Conservation (phyloP, 1,284 basidiomycete genomes). For the Ceratorhiza oryzae-sativae region DNA sequence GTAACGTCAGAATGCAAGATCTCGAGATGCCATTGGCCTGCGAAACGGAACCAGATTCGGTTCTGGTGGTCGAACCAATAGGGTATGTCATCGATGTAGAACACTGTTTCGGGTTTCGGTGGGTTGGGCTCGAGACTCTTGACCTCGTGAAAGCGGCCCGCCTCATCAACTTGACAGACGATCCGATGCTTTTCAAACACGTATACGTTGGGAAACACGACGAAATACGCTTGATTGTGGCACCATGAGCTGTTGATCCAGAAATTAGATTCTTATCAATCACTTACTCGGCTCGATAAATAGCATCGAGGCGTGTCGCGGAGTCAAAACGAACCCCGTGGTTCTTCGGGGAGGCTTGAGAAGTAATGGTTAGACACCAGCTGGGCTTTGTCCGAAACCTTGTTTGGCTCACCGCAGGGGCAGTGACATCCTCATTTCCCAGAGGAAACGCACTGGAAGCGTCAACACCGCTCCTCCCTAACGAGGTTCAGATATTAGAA, state of each 20-base stretch:
- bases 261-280: neutral
- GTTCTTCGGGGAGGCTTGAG: neutral
- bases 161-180: neutral
- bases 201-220: slow-evolving; percentile 15
- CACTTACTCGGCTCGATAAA: neutral
- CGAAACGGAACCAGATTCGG: slow-evolving; percentile 3
- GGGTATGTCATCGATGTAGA: neutral
- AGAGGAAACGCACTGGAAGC: too few relatives aligned
- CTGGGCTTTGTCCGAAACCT: too few relatives aligned
- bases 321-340: neutral
- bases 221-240: slow-evolving; percentile 1
- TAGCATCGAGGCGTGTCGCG: neutral
- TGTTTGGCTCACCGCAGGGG: too few relatives aligned
- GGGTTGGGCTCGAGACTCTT: neutral
- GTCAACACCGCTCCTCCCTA: too few relatives aligned
- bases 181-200: slow-evolving; percentile 23
- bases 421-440: too few relatives aligned
- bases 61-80: slow-evolving; percentile 18
- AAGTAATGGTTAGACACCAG: too few relatives aligned
- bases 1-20: neutral
- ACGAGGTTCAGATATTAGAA: too few relatives aligned
- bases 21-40: neutral
- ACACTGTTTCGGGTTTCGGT: neutral
- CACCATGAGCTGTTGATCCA: neutral
- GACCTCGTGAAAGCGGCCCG: neutral